Evolutionary conservation across 1,284 basidiomycete species (phyloP), one percentile per base, ranked within the genome.

Genomic region (Ustilago lituana): DNA sequence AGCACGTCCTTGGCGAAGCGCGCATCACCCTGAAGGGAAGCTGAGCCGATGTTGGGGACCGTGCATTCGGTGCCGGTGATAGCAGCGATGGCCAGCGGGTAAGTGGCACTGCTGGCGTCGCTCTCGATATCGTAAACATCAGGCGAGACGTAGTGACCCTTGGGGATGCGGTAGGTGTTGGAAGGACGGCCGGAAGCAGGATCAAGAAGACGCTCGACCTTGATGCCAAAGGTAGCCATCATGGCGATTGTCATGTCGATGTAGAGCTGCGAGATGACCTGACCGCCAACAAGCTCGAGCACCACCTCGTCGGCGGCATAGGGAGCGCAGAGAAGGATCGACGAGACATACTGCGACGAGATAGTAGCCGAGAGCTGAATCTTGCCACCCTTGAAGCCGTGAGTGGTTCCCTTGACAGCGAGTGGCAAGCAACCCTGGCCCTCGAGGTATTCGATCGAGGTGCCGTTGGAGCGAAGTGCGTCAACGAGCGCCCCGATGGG

Each of bases 191-290:
- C 90, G 0, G 86, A 87, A 22, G 82, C 82, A 0, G 86, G 75
- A 69, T 91, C 91, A n/a, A 78, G 81, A 58, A 91, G 86, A 45
- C 94, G 88, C 41, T 85, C 84, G 47, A 95, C 94, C 8, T 86
- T 79, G 72, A 98, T 86, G 19, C 94, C 95, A 81, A 98, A 98
- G n/a, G 90, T 88, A 59, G 86, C 86, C 96, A 98, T 98, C 90
- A 98, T 96, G 8, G 93, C 89, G 72, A 97, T 91, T 5, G 96
- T 98, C 94, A 98, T 97, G 84, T 99, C 94, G 83, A 99, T 98
- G 85, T 98, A 98, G 3, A 94, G 94, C 84, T 98, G 95, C 17
- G 93, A 96, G 83, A 98, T 97, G 81, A 98, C 96, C 77, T 91
- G 88, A 4, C 92, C 93, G 22, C 94, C 94, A 0, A 89, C 90